These are phyloP conservation scores for Clohesyomyces aquaticus DNA, from an alignment of 495 filamentous ascomycete species.

Conservation along the genomic window DNA sequence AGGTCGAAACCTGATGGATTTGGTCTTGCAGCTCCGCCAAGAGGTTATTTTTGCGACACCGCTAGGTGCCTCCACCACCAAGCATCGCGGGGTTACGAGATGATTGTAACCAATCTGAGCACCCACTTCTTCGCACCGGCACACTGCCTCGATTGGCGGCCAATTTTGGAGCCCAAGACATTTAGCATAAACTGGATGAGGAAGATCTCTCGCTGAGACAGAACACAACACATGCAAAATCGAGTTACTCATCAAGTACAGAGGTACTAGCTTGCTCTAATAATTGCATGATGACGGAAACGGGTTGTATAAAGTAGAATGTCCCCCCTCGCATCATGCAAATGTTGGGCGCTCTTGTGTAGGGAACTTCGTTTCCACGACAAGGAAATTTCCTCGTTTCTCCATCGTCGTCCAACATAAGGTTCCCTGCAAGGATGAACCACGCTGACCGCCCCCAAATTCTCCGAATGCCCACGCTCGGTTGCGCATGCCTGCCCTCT, in stretches of 20 bases:
- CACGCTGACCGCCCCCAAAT: background rate
- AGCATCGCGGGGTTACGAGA: background rate
- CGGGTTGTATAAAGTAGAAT: background rate
- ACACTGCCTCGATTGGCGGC: background rate
- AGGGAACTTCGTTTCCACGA: too few relatives aligned
- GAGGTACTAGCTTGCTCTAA: background rate
- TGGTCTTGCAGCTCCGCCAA: too few relatives aligned
- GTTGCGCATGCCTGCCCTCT: too few relatives aligned
- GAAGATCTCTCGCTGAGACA: background rate
- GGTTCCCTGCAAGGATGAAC: background rate
- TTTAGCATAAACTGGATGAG: background rate
- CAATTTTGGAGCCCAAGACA: constrained; percentile 9
- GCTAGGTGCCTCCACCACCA: background rate
- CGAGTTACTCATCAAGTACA: background rate
- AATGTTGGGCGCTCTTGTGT: background rate
- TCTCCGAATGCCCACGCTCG: background rate
- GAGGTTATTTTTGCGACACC: too few relatives aligned
- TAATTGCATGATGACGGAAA: background rate
- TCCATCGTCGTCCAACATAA: too few relatives aligned
- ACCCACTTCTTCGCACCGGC: background rate
- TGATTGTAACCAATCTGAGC: too few relatives aligned
- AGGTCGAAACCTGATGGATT: too few relatives aligned
- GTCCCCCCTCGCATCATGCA: background rate
- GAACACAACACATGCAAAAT: background rate
- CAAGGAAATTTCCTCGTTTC: too few relatives aligned